Conservation (phyloP, 257 asterid genomes). For the Rauvolfia tetraphylla region DNA sequence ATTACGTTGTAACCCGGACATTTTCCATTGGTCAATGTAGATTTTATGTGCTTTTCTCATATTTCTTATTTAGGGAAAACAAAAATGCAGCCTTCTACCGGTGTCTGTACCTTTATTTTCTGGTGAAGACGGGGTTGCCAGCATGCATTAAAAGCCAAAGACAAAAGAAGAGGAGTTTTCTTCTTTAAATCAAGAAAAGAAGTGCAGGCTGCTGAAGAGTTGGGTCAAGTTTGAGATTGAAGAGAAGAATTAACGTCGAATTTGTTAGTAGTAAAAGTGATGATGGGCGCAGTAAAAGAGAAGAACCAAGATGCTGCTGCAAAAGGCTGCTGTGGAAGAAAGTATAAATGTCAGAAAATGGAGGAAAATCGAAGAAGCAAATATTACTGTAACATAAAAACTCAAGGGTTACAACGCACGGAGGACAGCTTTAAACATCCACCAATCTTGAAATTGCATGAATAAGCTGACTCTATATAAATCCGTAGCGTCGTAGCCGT, state of each 20-base stretch:
- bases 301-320: conserved; percentile 19
- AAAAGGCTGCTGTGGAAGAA: conserved; percentile 19
- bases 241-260: not conserved
- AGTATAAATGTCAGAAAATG: conserved; percentile 29
- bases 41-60: conserved; percentile 9
- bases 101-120: not conserved
- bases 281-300: conserved; percentile 5
- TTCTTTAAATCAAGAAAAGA: not conserved
- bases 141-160: not conserved
- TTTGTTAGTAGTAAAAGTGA: not conserved
- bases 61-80: not conserved
- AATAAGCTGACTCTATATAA: conserved; percentile 44
- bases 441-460: conserved; percentile 32
- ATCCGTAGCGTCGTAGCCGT: conserved; percentile 25
- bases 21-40: conserved; percentile 34
- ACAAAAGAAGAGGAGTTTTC: not conserved
- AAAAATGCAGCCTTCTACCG: not conserved
- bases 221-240: not conserved
- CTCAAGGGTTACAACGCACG: not conserved
- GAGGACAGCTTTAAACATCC: conserved; percentile 58
- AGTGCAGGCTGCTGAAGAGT: no score
- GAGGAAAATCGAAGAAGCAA: conserved; percentile 20
- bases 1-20: conserved; percentile 19
- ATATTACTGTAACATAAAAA: conserved; percentile 4
- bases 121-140: not conserved